Evolutionary conservation across 768 basidiomycete species (phyloP), one percentile per base, ranked within the genome.

Genomic region (Mycena maculata): DNA sequence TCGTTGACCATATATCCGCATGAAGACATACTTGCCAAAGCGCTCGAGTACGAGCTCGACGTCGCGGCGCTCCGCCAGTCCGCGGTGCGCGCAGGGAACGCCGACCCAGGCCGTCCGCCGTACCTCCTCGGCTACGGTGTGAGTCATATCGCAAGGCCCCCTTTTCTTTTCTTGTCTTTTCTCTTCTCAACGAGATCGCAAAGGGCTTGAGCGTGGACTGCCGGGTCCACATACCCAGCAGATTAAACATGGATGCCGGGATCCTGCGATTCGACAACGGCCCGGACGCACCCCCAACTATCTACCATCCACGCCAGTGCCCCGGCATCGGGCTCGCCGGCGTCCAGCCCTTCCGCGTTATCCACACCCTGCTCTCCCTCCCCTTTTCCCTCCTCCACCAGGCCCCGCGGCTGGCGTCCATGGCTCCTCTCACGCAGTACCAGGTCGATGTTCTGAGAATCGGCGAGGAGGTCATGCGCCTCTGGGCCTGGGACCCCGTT

Each of bases 11-110:
- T 71, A 38, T 69, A 69, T 55, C 67, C 65, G 50, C 67, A 65
- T 27, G 68, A 71, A 66, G 68, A 69, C 47, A 36, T 65, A 45
- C 57, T 65, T 47, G 68, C 63, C 27, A 45, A 61, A 52, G 65
- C 63, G 39, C 70, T 71, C 33, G 63, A 63, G 36, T 69, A 62
- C 59, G 67, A 69, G 60, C 67, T 55, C 42, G 70, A 69, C 45
- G 31, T n/a, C n/a, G n/a, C n/a, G n/a, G 7, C 50, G 7, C 6
- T 53, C 18, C 50, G 50, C 7, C 18, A 27, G 50, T 15, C 22
- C 31, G 7, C 3, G 18, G 31, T 36, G 11, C 6, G 22, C 7
- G 31, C 31, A 6, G 50, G 50, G 7, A 16, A 23, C 7, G 50
- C 22, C 3, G 50, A 53, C 31, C 50, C 50, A 11, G 50, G 50